Evolutionary conservation across 1,139 yeast genomes (phyloP), one percentile per base, ranked within the genome.

Genomic region (Magnusiomyces magnusii): DNA sequence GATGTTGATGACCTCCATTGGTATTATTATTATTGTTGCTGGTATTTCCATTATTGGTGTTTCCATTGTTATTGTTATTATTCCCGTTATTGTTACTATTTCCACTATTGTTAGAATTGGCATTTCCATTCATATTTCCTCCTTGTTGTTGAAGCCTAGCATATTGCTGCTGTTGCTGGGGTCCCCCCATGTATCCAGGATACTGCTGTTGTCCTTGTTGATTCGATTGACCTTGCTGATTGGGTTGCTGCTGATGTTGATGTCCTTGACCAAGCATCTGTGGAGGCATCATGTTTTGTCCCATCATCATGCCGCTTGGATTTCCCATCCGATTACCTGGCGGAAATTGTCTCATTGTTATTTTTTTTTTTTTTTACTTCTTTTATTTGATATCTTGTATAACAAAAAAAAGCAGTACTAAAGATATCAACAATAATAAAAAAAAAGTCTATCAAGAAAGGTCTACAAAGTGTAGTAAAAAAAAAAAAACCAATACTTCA

Each of bases 231-330:
- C 17, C 31, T 17, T 36, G 47, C 21, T 36, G 34, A 2, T 34
- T 13, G 3, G 19, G 47, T 17, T 39, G 36, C 13, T 34, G 42
- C 31, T 41, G 47, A 2, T 34, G 47, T 34, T 52, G 36, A 17
- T 36, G 47, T n/a, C 23, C 27, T 19, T 39, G 47, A 19, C 31
- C 34, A 21, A 50, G 58, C 53, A 57, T 54, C 44, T 53, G 61
- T 25, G 61, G 61, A 36, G 61, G 61, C 53, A 59, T 59, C 21
- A 58, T 58, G 17, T 59, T 57, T 41, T 59, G 61, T 23, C 59
- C 58, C 61, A 59, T 59, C 57, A 59, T 57, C 61, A 59, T 59
- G 15, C 59, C 61, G 34, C 57, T 44, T n/a, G 51, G 56, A 23
- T 54, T 59, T 23, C 59, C 59, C 57, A 59, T 54, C 13, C 61